phyloP scores from a whole-genome alignment of 352 stramenopile genomes.

The Phytophthora fragariaefolia region DNA sequence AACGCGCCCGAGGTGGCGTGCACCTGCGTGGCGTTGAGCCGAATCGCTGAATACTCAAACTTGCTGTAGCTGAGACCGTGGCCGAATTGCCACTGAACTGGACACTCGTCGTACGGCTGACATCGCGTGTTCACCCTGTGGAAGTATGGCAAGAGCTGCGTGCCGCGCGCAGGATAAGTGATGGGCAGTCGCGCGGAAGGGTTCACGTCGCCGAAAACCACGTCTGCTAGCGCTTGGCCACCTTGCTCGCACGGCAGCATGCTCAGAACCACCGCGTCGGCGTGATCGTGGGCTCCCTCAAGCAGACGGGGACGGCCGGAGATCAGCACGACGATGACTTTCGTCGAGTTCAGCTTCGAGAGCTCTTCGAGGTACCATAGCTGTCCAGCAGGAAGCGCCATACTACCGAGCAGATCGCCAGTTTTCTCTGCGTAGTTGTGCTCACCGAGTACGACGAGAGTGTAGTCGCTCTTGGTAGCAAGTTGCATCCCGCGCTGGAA shows the following conservation, averaged over 20 bases:
- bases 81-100: slow-evolving; percentile 68
- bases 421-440: slow-evolving; percentile 83
- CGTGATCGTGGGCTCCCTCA: slow-evolving; percentile 44
- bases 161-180: slow-evolving; percentile 67
- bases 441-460: slow-evolving; percentile 79
- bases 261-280: slow-evolving; percentile 68
- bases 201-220: slow-evolving; percentile 74
- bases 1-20: slow-evolving; percentile 39
- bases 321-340: slow-evolving; percentile 77
- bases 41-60: slow-evolving; percentile 68
- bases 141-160: slow-evolving; percentile 70
- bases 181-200: slow-evolving; percentile 80
- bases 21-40: slow-evolving; percentile 45
- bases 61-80: slow-evolving; percentile 71
- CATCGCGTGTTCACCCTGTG: slow-evolving; percentile 72
- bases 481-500: slow-evolving; percentile 47
- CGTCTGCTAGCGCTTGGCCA: slow-evolving; percentile 70
- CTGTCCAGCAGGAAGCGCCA: slow-evolving; percentile 65
- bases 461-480: slow-evolving; percentile 70
- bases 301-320: slow-evolving; percentile 73
- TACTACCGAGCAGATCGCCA: slow-evolving; percentile 67
- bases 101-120: slow-evolving; percentile 58
- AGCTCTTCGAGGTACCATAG: slow-evolving; percentile 67
- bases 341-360: slow-evolving; percentile 55
- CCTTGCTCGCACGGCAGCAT: slow-evolving; percentile 83